Conservation (phyloP, 2,329 filamentous ascomycete species). For the Ascochyta pisi region DNA sequence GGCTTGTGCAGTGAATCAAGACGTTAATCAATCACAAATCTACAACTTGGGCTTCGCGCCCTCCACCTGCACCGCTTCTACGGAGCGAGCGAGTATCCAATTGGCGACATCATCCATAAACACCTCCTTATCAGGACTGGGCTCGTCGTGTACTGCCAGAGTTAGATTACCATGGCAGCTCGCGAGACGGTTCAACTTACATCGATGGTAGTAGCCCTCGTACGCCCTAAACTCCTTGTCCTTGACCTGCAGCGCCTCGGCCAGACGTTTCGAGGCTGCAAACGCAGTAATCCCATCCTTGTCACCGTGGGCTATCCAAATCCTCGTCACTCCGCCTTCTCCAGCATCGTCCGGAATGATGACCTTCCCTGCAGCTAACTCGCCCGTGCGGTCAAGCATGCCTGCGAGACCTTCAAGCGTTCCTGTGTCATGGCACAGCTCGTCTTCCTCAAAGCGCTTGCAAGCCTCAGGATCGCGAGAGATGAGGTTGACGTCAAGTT, state of each 20-base stretch:
- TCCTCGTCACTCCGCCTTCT: slow-evolving; percentile 64
- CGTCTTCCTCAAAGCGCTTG: slow-evolving; percentile 68
- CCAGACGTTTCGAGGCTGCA: slow-evolving; percentile 68
- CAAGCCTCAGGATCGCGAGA: slow-evolving; percentile 71
- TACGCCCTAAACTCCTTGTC: slow-evolving; percentile 78
- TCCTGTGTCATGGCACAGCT: slow-evolving; percentile 80
- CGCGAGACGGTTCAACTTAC: slow-evolving; percentile 44
- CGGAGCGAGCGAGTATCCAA: slow-evolving; percentile 46
- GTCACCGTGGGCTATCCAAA: slow-evolving; percentile 82
- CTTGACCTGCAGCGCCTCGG: slow-evolving; percentile 62
- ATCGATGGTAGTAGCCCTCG: slow-evolving; percentile 79
- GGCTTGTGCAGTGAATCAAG: background rate
- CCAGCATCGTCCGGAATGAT: slow-evolving; percentile 51
- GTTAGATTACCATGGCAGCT: slow-evolving; percentile 20
- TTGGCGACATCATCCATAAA: slow-evolving; percentile 46
- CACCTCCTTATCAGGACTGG: slow-evolving; percentile 41
- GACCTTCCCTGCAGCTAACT: slow-evolving; percentile 64
- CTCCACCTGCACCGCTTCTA: slow-evolving; percentile 39
- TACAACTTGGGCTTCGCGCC: slow-evolving; percentile 45
- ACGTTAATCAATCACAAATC: background rate
- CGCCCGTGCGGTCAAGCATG: slow-evolving; percentile 75
- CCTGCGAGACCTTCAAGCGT: slow-evolving; percentile 82
- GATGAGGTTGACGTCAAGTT: slow-evolving; percentile 69
- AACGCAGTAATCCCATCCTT: slow-evolving; percentile 73
- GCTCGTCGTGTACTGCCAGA: slow-evolving; percentile 47